Conservation (phyloP, 305 asterid genomes). For the Coffea humblotiana region DNA sequence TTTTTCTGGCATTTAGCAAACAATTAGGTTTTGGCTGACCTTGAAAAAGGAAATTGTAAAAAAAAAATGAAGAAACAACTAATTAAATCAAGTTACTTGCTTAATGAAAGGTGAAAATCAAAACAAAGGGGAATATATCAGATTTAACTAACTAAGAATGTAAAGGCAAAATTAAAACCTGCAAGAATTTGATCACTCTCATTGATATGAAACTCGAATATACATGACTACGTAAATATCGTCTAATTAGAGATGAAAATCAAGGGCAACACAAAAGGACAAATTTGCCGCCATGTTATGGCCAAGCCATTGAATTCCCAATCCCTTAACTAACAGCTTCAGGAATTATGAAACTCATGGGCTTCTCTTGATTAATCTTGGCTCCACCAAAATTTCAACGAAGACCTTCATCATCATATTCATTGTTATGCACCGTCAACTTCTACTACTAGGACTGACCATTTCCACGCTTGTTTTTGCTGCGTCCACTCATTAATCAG, state of each 20-base stretch:
- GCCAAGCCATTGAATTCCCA: conserved; percentile 13
- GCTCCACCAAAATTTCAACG: background rate
- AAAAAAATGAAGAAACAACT: too few species aligned
- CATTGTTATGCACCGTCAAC: background rate
- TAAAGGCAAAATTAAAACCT: background rate
- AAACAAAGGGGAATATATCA: background rate
- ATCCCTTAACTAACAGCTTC: conserved; percentile 14
- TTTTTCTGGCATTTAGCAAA: background rate
- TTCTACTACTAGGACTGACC: conserved; percentile 13
- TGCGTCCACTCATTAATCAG: conserved; percentile 23
- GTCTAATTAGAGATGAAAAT: background rate
- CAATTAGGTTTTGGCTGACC: too few species aligned
- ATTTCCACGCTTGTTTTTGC: conserved; percentile 66
- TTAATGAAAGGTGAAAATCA: background rate
- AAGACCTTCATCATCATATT: background rate
- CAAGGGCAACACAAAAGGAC: conserved; percentile 15
- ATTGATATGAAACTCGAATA: conserved; percentile 16
- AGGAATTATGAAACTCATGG: conserved; percentile 59
- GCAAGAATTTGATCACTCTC: background rate
- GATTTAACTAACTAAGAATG: background rate
- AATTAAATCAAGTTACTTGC: background rate
- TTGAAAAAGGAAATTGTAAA: background rate
- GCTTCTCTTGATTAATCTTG: conserved; percentile 50
- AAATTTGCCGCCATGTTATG: background rate
- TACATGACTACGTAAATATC: conserved; percentile 30